Base-by-base conservation (phyloP, 129 eudicot species). In the Tagetes patula region DNA sequence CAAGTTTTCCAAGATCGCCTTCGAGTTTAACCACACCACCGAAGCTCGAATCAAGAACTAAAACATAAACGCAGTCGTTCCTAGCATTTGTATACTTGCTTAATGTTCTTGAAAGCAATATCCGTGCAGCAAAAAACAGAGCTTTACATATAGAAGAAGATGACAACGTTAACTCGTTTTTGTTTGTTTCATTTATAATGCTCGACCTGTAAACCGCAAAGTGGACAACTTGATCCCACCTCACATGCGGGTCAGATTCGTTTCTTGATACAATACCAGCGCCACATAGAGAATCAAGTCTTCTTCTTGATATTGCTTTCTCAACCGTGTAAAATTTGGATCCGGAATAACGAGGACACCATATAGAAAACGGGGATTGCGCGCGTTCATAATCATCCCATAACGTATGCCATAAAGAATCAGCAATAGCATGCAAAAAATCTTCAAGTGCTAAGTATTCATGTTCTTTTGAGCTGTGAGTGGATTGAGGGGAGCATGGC, bases 311-410 rank as follows among this genome's bases (percentile, higher is more conserved):
- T 75, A 83, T 80, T 4, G 95, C 96, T 77, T 89, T 89, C 38
- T 92, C 98, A 30, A 87, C 80, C 0, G 89, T 82, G 72, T 89
- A 92, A 58, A 92, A 92, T 76, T 86, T 92, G 39, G 96, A 92
- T 48, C 94, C 87, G 6, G 91, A 85, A 79, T 84, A 67, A 49
- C 89, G 85, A 42, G 94, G 91, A 74, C 87, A 85, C 14, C 85
- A 85, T 10, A 92, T 82, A 40, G 70, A 82, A 67, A 50, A 92
- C 4, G 96, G 97, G n/a, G 85, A 75, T 31, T 91, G 80, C 63
- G 79, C 75, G 39, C 49, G 68, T 76, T 77, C 84, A 20, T 20
- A 20, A 20, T 20, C 27, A 13, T 87, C 91, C 96, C 96, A 92
- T 69, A 92, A 87, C 20, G 97, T 83, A 65, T 72, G 91, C 96